Evolutionary conservation across 2,329 filamentous ascomycete species (phyloP).

Genomic region (Byssoonygena ceratinophila): DNA sequence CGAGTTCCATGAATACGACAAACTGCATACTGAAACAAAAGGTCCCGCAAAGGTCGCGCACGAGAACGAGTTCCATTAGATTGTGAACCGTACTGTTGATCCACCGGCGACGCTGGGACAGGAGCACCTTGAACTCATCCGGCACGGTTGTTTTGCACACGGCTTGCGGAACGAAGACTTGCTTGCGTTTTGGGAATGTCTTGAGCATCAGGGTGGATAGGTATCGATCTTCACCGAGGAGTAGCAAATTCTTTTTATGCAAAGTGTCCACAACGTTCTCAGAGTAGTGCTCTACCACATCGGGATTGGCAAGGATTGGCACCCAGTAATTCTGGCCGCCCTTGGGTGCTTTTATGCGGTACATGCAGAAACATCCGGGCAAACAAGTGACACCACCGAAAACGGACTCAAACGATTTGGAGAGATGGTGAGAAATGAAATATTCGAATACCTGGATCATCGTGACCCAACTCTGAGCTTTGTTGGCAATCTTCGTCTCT

Average conservation of each 20-base stretch:
- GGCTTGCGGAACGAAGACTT: slow-evolving; percentile 95
- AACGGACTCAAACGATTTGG: slow-evolving; percentile 95
- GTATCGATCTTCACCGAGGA: slow-evolving; percentile 89
- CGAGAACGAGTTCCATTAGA: slow-evolving; percentile 90
- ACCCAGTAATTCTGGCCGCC: slow-evolving; percentile 99
- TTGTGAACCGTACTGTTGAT: slow-evolving; percentile 99
- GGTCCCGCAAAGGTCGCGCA: slow-evolving; percentile 90
- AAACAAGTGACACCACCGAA: slow-evolving; percentile 98
- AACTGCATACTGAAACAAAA: slow-evolving; percentile 99
- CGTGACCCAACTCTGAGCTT: slow-evolving; percentile 84
- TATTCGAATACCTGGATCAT: slow-evolving; percentile 99
- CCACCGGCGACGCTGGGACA: slow-evolving; percentile 93
- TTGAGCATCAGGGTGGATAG: slow-evolving; percentile 95
- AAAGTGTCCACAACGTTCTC: slow-evolving; percentile 98
- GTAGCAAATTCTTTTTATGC: slow-evolving; percentile 90
- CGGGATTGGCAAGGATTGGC: slow-evolving; percentile 92
- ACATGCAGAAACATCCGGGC: slow-evolving; percentile 99
- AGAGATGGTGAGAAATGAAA: slow-evolving; percentile 94
- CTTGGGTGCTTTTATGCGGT: slow-evolving; percentile 98
- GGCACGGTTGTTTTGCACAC: slow-evolving; percentile 98
- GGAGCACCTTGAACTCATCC: slow-evolving; percentile 77
- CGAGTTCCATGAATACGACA: slow-evolving; percentile 85
- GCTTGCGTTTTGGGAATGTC: slow-evolving; percentile 97
- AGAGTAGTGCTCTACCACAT: slow-evolving; percentile 97
- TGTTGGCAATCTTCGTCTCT: slow-evolving; percentile 99